phyloP scores from a whole-genome alignment of 108 stramenopile genomes.

The Epithemia pelagica region DNA sequence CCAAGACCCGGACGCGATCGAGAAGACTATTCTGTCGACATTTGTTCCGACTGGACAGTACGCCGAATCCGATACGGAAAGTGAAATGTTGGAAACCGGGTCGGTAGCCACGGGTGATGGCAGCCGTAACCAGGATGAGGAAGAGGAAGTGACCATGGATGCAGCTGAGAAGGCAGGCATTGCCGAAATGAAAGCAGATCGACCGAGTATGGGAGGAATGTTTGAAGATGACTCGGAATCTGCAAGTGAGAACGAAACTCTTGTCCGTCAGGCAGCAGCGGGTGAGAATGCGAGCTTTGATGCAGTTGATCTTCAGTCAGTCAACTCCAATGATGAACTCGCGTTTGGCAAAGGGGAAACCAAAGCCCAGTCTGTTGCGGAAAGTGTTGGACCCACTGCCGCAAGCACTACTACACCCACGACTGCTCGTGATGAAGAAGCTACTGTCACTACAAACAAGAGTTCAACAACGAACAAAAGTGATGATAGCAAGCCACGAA shows the following conservation, averaged over 20 bases:
- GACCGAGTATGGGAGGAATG: slow-evolving; percentile 33
- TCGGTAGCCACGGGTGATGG: slow-evolving; percentile 32
- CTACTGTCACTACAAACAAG: background rate
- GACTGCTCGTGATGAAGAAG: background rate
- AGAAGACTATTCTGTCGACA: slow-evolving; percentile 65
- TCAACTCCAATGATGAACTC: slow-evolving; percentile 8
- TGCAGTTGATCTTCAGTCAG: background rate
- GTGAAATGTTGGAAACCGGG: slow-evolving; percentile 19
- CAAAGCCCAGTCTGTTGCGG: background rate
- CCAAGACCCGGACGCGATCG: slow-evolving; percentile 42
- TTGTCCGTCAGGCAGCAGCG: background rate
- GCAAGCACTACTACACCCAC: background rate
- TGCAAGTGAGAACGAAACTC: background rate
- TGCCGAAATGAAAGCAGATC: slow-evolving; percentile 29
- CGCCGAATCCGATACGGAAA: slow-evolving; percentile 15
- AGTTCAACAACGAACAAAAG: background rate
- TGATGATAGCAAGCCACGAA: slow-evolving; percentile 25
- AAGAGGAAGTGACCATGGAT: slow-evolving; percentile 15
- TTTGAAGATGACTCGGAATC: slow-evolving; percentile 13
- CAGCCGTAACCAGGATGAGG: slow-evolving; percentile 17
- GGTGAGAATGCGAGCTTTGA: background rate
- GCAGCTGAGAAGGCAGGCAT: background rate
- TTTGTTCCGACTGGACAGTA: slow-evolving; percentile 27
- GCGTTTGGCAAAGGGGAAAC: background rate
- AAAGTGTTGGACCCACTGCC: background rate